These are phyloP conservation scores for Sarocladium kiliense DNA, from an alignment of 2,329 filamentous ascomycete species.

Conservation along the genomic window DNA sequence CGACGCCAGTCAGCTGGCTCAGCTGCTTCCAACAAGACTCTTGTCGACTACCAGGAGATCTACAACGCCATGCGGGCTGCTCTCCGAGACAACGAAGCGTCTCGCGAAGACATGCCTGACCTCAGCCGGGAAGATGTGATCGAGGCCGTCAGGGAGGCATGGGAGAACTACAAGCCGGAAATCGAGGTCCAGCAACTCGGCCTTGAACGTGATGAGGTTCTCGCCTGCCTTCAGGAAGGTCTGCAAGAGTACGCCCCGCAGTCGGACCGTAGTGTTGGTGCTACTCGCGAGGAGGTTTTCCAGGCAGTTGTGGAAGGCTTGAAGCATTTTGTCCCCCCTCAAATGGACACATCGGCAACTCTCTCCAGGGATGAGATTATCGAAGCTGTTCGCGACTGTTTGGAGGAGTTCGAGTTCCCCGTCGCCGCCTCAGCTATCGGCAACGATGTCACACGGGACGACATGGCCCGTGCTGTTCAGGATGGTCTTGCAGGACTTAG, in stretches of 20 bases:
- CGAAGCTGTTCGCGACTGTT: slow-evolving; percentile 75
- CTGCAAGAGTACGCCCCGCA: slow-evolving; percentile 66
- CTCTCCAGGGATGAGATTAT: slow-evolving; percentile 81
- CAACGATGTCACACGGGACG: slow-evolving; percentile 52
- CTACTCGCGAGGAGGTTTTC: slow-evolving; percentile 80
- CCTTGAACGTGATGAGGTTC: slow-evolving; percentile 82
- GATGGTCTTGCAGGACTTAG: slow-evolving; percentile 51
- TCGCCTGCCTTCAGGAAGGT: slow-evolving; percentile 81
- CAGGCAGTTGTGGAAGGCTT: slow-evolving; percentile 81
- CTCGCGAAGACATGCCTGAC: slow-evolving; percentile 29
- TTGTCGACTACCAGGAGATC: slow-evolving; percentile 75
- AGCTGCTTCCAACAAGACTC: slow-evolving; percentile 52
- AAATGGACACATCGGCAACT: slow-evolving; percentile 61
- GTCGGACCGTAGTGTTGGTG: slow-evolving; percentile 49
- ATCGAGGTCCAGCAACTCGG: slow-evolving; percentile 88
- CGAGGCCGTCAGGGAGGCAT: slow-evolving; percentile 80
- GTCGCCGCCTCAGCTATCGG: slow-evolving; percentile 51
- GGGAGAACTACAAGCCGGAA: slow-evolving; percentile 91
- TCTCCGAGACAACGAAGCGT: slow-evolving; percentile 54
- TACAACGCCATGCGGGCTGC: slow-evolving; percentile 81
- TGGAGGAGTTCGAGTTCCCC: slow-evolving; percentile 79
- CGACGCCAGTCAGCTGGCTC: slow-evolving; percentile 63
- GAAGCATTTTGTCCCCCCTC: slow-evolving; percentile 72
- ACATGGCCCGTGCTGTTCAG: slow-evolving; percentile 60
- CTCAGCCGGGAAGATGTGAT: slow-evolving; percentile 79